Base-by-base conservation (phyloP, 2,329 filamentous ascomycete genomes). In the Madurella fahalii region DNA sequence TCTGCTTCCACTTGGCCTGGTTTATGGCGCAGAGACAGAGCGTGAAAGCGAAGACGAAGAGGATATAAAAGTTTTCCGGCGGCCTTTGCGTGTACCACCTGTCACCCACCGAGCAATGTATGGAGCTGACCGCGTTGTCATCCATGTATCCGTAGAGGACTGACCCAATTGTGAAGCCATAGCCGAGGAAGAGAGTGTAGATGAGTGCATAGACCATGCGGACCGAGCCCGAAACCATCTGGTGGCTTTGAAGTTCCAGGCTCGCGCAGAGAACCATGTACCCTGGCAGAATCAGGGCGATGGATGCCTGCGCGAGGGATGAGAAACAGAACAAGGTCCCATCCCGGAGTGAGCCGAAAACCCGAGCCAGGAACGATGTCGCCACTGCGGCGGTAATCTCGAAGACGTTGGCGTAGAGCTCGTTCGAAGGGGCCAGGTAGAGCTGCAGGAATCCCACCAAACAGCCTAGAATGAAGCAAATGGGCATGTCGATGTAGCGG, bases 171-270 rank as follows among this genome's bases (percentile, higher is more conserved):
- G 85, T 87, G 59, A 89, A 86, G 12, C 86, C 86, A 63, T 87
- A 89, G 1, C 85, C 86, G 3, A 89, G 78, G 55, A 89, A 84
- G 0, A 89, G 74, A 0, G 85, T 86, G 69, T 89, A 89, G 55
- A 89, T 85, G 61, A 89, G 84, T 32, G 86, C 84, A 61, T 89
- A 89, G 11, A 89, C 85, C 72, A 89, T 86, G 20, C 86, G 83
- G 18, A 89, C 86, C 0, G 84, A 87, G 0, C 86, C 86, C 0
- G 86, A 83, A 0, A 89, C 81, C 50, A 89, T 79, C 58, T 84
- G 84, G 49, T 82, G 81, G 18, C 83, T 86, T 61, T 89, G 86
- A 0, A 89, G 75, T 66, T 89, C 86, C 47, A 89, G 75, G 32
- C 78, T 79, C 31, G 77, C 63, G 58, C 67, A 71, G 9, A 72